phyloP scores from a whole-genome alignment of 108 stramenopile species.

The Nitzschia sp. region DNA sequence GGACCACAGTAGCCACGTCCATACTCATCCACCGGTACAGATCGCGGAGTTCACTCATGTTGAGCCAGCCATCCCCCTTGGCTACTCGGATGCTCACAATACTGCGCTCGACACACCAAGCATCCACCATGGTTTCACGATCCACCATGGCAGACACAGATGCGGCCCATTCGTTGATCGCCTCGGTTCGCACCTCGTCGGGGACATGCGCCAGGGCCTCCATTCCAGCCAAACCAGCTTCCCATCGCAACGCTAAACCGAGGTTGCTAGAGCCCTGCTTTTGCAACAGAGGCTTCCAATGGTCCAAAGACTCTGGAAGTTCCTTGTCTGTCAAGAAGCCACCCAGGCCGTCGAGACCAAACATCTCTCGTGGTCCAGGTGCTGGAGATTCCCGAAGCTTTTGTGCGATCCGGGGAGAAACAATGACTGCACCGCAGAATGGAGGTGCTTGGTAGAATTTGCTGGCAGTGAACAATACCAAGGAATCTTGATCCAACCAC shows the following conservation, averaged over 20 bases:
- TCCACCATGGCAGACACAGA: conserved; percentile 52
- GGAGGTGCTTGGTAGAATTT: conserved; percentile 82
- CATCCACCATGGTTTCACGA: conserved; percentile 42
- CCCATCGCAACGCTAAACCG: conserved; percentile 72
- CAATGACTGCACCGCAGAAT: conserved; percentile 63
- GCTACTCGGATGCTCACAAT: conserved; percentile 71
- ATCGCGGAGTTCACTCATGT: conserved; percentile 66
- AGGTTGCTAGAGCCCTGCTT: conserved; percentile 50
- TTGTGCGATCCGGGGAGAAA: conserved; percentile 53
- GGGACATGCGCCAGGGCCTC: conserved; percentile 51
- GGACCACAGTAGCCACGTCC: conserved; percentile 54
- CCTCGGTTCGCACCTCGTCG: conserved; percentile 35
- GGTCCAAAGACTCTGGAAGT: conserved; percentile 51
- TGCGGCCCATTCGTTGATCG: conserved; percentile 58
- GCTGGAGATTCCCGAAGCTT: conserved; percentile 47
- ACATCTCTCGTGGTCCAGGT: conserved; percentile 47
- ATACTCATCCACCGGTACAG: conserved; percentile 71
- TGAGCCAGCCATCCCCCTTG: conserved; percentile 53
- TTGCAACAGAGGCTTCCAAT: conserved; percentile 51
- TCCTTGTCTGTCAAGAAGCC: conserved; percentile 74
- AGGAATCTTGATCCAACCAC: conserved; percentile 68
- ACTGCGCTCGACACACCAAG: conserved; percentile 69
- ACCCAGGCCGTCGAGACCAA: conserved; percentile 51
- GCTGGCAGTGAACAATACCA: conserved; percentile 71
- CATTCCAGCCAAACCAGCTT: conserved; percentile 75